These are phyloP conservation scores for Tricharina praecox DNA, from an alignment of 495 filamentous ascomycete genomes.

Conservation along the genomic window DNA sequence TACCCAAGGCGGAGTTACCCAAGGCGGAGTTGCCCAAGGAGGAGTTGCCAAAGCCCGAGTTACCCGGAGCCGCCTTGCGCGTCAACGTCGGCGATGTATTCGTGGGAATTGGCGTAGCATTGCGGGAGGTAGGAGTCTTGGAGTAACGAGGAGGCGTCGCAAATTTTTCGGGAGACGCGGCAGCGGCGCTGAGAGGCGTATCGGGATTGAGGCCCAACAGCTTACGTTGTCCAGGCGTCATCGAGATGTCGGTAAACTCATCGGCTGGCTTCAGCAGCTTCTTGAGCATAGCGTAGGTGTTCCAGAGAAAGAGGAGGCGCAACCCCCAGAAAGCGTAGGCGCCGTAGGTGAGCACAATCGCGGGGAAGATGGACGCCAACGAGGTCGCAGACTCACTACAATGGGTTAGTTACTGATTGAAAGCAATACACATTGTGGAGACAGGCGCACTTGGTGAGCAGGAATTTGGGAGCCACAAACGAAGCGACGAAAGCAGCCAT, in stretches of 20 bases:
- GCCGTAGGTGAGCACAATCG: conserved; percentile 1
- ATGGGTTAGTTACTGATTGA: not conserved
- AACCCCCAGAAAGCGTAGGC: conserved; percentile 32
- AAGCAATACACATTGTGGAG: not conserved
- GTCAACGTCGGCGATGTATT: conserved; percentile 29
- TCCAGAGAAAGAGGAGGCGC: conserved; percentile 45
- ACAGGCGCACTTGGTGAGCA: not conserved
- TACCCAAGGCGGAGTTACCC: too few relatives aligned
- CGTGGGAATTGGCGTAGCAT: conserved; percentile 35
- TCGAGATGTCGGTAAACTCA: conserved; percentile 69
- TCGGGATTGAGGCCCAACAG: conserved; percentile 68
- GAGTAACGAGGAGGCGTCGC: conserved; percentile 79
- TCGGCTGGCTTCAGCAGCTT: conserved; percentile 63
- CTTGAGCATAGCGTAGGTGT: conserved; percentile 45
- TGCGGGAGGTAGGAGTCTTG: conserved; percentile 40
- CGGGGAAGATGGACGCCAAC: conserved; percentile 4
- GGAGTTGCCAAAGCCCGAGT: conserved; percentile 15
- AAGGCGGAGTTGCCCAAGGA: too few relatives aligned
- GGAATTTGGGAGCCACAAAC: conserved; percentile 17
- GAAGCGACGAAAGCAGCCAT: conserved; percentile 36
- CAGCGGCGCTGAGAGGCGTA: conserved; percentile 46
- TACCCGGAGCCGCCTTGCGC: conserved; percentile 8
- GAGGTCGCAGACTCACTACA: not conserved
- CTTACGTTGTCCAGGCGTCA: conserved; percentile 74
- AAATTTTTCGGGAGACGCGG: conserved; percentile 33